A percentile compares a stretch with the other conserved stretches of the same genome.
Conservation (phyloP, 164 flowering plant species). For the Nymphaea thermarum region DNA sequence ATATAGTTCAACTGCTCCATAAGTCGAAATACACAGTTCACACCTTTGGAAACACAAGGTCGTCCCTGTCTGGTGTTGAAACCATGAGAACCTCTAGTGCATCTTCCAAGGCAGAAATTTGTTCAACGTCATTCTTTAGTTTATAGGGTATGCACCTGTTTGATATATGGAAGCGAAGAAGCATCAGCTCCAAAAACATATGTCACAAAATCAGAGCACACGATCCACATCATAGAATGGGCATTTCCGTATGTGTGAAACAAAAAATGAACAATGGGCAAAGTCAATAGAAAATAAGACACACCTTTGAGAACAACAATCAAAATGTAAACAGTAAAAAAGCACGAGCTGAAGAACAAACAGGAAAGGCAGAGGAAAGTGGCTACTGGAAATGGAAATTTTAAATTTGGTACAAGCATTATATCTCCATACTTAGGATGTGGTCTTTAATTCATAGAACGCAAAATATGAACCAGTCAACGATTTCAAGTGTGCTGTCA, state of each 20-base stretch:
- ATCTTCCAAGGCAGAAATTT: conserved; percentile 9
- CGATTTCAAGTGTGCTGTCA: no score
- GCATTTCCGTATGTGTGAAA: no score
- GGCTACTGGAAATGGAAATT: no score
- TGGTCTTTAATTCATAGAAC: no score
- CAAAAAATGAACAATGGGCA: not conserved
- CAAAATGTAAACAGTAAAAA: no score
- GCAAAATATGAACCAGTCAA: no score
- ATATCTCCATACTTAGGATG: no score
- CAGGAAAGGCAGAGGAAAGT: no score
- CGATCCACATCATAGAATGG: not conserved
- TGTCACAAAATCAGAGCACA: not conserved
- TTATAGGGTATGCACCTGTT: conserved; percentile 78
- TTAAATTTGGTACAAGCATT: no score
- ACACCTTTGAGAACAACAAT: no score
- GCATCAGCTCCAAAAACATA: no score
- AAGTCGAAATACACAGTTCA: not conserved
- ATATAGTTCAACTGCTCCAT: not conserved
- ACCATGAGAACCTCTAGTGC: conserved; percentile 52
- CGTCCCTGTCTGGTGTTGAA: conserved; percentile 59
- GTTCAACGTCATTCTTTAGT: conserved; percentile 19
- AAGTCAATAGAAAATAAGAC: not conserved
- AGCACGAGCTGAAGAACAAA: no score
- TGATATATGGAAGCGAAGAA: not conserved
- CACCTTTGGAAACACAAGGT: conserved; percentile 80